Conservation (phyloP, 2,329 filamentous ascomycete species). For the Nigrospora osmanthi region DNA sequence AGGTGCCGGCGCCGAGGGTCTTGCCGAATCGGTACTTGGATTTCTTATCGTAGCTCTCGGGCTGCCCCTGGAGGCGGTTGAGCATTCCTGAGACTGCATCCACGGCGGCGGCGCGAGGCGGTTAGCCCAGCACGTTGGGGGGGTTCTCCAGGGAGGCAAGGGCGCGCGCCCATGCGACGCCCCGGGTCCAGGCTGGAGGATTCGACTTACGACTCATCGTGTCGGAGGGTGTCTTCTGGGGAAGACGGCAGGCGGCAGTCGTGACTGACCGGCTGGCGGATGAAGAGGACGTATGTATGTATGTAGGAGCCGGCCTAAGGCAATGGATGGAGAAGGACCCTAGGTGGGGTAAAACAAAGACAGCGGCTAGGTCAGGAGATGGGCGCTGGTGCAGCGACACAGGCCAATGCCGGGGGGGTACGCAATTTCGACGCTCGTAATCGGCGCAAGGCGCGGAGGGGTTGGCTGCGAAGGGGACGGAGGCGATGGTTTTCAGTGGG, state of each 20-base stretch:
- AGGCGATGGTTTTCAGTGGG: no score
- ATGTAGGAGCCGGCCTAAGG: no score
- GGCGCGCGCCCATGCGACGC: no score
- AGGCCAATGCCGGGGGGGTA: no score
- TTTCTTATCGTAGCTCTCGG: slow-evolving; percentile 99
- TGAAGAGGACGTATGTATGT: no score
- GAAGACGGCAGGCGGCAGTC: slow-evolving; percentile 1
- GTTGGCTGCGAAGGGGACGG: no score
- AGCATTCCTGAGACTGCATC: slow-evolving; percentile 75
- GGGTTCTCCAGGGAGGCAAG: no score
- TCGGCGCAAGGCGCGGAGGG: no score
- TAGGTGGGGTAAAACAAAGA: slow-evolving; percentile 1
- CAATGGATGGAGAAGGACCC: background rate
- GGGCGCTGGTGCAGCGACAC: no score
- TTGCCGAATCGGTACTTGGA: slow-evolving; percentile 85
- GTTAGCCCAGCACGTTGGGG: background rate
- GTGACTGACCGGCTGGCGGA: background rate
- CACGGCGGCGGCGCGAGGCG: slow-evolving; percentile 4
- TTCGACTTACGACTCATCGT: slow-evolving; percentile 4
- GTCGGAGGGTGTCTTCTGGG: background rate
- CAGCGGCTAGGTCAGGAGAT: no score
- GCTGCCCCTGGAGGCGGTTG: slow-evolving; percentile 92
- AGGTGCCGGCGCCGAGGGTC: slow-evolving; percentile 92
- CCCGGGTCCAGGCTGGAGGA: background rate
- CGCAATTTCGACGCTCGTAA: no score